Evolutionary conservation across 352 stramenopile genomes (phyloP), one percentile per base, ranked within the genome.

Genomic region (Pythium monospermum): DNA sequence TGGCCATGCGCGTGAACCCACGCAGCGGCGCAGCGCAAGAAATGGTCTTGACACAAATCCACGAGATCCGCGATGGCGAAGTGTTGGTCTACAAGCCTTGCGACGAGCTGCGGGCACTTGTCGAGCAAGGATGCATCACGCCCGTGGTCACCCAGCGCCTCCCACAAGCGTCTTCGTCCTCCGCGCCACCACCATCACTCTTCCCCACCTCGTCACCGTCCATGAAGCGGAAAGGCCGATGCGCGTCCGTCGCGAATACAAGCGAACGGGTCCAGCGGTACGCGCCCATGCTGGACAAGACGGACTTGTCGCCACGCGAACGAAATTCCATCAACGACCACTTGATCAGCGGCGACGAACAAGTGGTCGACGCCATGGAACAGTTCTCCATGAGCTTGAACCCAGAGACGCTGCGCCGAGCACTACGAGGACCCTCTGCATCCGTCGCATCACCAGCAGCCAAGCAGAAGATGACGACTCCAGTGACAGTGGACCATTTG

Each of bases 311-410:
- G 6, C 70, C 75, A 2, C 61, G 68, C 27, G 79, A 91, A 49
- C 68, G 64, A 13, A 71, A 74, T 37, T 63, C 75, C 6, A 82
- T 91, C 36, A 76, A 87, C 62, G 76, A 85, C 59, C 55, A 85
- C 64, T 62, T 91, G 36, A 73, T 86, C 51, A 64, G 73, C 33
- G 79, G 79, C 18, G 79, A 91, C 53, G 79, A 82, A 26, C 77
- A 87, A 51, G 71, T 88, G 28, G 73, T 85, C 7, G 76, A 91
- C 42, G 79, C 79, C 26, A 87, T 91, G 76, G 76, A 91, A 45
- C 74, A 88, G 59, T 91, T 87, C 46, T 59, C 79, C 7, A 49
- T 79, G 21, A 67, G 73, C 52, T 73, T 70, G 13, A 83, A 91
- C 52, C 47, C 69, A 15, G 71, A 68, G 12, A 61, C 61, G 0